Evolutionary conservation across 176 grass and related monocot genomes (phyloP).

Genomic region (Oryza rufipogon): DNA sequence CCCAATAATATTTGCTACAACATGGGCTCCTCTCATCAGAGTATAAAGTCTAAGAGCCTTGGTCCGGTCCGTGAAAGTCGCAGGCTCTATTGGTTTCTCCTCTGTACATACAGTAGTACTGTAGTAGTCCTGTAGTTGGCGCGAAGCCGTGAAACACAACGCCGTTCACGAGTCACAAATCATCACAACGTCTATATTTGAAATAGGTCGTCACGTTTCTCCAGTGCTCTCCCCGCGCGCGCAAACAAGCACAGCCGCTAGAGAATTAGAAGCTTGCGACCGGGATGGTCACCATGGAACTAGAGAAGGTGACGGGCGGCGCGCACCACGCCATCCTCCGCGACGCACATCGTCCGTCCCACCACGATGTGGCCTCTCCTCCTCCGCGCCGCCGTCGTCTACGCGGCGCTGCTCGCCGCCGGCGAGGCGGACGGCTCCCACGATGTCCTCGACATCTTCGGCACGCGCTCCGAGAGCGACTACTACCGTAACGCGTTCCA

Average conservation of each 20-base stretch:
- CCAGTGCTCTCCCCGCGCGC: not conserved
- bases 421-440: slow-evolving; percentile 22
- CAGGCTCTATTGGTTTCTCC: not conserved
- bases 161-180: not conserved
- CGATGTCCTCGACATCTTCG: slow-evolving; percentile 47
- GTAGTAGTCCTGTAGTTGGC: not conserved
- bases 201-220: slow-evolving; percentile 33
- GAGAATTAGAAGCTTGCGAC: slow-evolving; percentile 27
- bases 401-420: slow-evolving; percentile 30
- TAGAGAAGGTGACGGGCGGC: not conserved
- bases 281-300: not conserved
- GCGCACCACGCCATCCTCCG: not conserved
- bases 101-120: too few species aligned
- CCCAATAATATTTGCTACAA: not conserved
- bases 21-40: not conserved
- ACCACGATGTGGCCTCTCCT: slow-evolving; percentile 31
- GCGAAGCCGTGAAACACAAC: not conserved
- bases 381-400: slow-evolving; percentile 6
- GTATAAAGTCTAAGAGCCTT: too few species aligned
- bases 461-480: slow-evolving; percentile 12
- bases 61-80: not conserved
- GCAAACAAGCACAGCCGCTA: slow-evolving; percentile 38
- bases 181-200: slow-evolving; percentile 40
- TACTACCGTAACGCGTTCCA: slow-evolving; percentile 37
- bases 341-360: not conserved